Percentiles rank a stretch among this genome's conserved stretches.
Conservation (phyloP, 2,329 filamentous ascomycete species). For the Aspergillus texensis region DNA sequence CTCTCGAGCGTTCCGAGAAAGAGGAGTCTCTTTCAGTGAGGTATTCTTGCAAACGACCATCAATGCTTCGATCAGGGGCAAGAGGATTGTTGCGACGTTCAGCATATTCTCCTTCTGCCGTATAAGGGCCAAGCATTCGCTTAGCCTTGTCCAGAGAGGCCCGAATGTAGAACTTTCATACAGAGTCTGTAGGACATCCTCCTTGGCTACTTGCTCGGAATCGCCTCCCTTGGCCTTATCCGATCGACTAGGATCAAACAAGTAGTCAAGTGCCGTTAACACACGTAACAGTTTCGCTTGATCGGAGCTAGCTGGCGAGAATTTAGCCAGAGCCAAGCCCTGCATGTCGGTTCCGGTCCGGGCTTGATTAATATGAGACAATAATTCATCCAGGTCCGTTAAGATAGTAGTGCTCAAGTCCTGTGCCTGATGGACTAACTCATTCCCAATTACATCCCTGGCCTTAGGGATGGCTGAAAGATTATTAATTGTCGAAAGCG, state of each 20-base stretch:
- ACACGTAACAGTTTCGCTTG: conserved; percentile 94
- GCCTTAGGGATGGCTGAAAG: conserved; percentile 89
- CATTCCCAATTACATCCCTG: conserved; percentile 87
- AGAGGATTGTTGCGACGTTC: conserved; percentile 91
- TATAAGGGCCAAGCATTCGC: conserved; percentile 83
- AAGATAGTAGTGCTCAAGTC: conserved; percentile 82
- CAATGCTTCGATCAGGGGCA: conserved; percentile 91
- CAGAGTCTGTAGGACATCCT: conserved; percentile 81
- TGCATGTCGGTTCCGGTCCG: conserved; percentile 92
- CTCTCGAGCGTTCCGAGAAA: conserved; percentile 61
- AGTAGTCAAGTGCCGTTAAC: conserved; percentile 89
- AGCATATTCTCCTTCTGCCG: conserved; percentile 92
- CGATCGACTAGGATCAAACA: conserved; percentile 81
- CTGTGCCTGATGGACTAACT: conserved; percentile 86
- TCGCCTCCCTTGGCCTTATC: conserved; percentile 56
- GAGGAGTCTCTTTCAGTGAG: conserved; percentile 68
- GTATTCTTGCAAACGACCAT: conserved; percentile 99
- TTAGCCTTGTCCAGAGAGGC: conserved; percentile 88
- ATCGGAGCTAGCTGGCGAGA: conserved; percentile 92
- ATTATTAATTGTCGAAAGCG: conserved; percentile 97
- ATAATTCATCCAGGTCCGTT: conserved; percentile 78
- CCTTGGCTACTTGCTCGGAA: conserved; percentile 66
- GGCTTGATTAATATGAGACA: conserved; percentile 83
- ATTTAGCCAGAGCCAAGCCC: conserved; percentile 89
- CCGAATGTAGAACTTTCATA: conserved; percentile 92